These are phyloP conservation scores for Cercospora sesami DNA, from an alignment of 2,329 filamentous ascomycete species.

Conservation along the genomic window DNA sequence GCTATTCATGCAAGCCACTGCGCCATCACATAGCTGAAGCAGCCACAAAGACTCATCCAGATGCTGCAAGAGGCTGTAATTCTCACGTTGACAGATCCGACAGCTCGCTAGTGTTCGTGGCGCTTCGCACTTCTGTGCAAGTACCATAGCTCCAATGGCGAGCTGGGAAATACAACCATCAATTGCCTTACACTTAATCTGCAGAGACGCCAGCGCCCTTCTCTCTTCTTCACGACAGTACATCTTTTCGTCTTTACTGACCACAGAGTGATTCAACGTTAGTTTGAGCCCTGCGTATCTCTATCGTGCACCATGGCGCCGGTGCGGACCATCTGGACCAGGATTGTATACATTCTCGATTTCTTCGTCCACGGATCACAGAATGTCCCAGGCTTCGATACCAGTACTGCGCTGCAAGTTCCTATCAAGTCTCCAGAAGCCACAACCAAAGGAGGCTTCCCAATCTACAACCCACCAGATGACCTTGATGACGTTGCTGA, in stretches of 20 bases:
- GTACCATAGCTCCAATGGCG: not conserved
- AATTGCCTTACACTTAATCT: not conserved
- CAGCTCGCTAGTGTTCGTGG: not conserved
- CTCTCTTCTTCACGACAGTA: not conserved
- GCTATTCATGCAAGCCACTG: not conserved
- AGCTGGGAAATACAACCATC: not conserved
- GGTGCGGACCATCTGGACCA: not conserved
- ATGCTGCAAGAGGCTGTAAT: not conserved
- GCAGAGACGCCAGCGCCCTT: not conserved
- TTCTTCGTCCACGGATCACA: not conserved
- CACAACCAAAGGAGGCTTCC: not conserved
- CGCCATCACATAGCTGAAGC: not conserved
- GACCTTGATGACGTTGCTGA: slow-evolving; percentile 1
- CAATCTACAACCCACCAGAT: not conserved
- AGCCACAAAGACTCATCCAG: not conserved
- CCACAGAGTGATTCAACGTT: not conserved
- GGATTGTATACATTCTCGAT: not conserved
- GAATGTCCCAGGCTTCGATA: not conserved
- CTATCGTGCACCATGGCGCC: not conserved
- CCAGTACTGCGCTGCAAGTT: not conserved
- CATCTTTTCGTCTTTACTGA: not conserved
- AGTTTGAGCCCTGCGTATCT: not conserved
- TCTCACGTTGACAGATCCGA: not conserved
- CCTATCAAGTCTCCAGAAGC: slow-evolving; percentile 6
- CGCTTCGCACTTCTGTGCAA: not conserved